Evolutionary conservation across 305 asterid species (phyloP).

Genomic region (Solanum chacoense): DNA sequence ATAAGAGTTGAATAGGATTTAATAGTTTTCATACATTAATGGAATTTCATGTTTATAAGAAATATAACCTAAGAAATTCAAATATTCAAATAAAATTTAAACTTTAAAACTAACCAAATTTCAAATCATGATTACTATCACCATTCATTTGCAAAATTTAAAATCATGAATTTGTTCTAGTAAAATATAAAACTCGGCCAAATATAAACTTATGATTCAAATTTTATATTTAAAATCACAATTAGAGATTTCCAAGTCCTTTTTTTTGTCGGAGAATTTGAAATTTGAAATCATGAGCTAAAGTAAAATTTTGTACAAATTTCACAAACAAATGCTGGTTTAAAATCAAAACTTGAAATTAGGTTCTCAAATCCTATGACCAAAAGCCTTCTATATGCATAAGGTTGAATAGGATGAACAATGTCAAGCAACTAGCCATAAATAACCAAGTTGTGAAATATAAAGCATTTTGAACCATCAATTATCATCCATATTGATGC

Average conservation of each 20-base stretch:
- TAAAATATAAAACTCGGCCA: not conserved
- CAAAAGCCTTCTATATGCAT: not conserved
- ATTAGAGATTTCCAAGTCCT: not conserved
- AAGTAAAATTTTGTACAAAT: not conserved
- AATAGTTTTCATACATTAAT: no score
- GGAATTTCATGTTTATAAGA: not conserved
- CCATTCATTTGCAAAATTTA: not conserved
- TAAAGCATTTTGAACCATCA: not conserved
- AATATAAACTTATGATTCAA: not conserved
- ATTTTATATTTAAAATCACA: not conserved
- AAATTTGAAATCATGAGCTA: not conserved
- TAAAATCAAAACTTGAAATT: no score
- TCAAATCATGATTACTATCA: not conserved
- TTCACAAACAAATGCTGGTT: not conserved
- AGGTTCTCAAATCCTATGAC: not conserved
- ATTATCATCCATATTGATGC: constrained; percentile 26
- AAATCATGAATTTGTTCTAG: not conserved
- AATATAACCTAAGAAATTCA: not conserved
- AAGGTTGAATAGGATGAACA: not conserved
- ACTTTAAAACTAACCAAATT: not conserved
- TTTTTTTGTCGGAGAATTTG: not conserved
- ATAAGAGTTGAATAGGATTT: no score
- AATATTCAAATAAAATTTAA: not conserved
- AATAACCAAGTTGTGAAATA: not conserved
- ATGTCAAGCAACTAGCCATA: not conserved